Base-by-base conservation (phyloP, 2,329 filamentous ascomycete species). In the Drechslerella stenobrocha region DNA sequence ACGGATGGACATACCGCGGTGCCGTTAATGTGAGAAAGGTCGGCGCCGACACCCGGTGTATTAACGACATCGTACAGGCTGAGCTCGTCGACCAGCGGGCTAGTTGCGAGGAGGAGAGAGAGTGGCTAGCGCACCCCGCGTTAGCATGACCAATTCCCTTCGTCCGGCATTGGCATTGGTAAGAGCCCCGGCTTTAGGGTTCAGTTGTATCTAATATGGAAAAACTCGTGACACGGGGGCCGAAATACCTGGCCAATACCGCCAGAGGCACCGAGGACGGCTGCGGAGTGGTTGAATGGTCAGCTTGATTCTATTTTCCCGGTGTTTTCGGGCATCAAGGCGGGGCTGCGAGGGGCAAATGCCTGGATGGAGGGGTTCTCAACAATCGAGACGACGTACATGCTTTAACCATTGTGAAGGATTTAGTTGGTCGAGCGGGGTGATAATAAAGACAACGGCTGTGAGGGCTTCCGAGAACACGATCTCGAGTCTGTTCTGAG, bases 31-130 rank as follows among this genome's bases (percentile, higher is more conserved):
- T 98, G 93, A 69, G 91, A 96, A 69, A 98, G 86, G 78, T 98
- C 93, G 75, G 92, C 86, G 72, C 91, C 89, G 76, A 98, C 93
- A 79, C 93, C 93, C 74, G 90, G 91, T 51, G 90, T 95, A 84
- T 97, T 96, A 79, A 97, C 92, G 73, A 98, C 91, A 95, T 98
- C 93, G 83, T 96, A 98, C 74, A 98, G 88, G 70, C 90, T 83
- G 75, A 98, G 89, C 81, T 97, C 89, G 75, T 92, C 87, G 75
- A 98, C 83, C 76, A 90, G 85, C 72, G 90, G 88, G 76, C 83
- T 89, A 73, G 88, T 85, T 85, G 98, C 98, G 77, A 97, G 84
- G 74, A 98, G 88, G 73, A 98, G 89, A 72, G 93, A 98, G 75
- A 98, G 84, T 73, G 93, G 93, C 91, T 97, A 76, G 63, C 7